Base-by-base conservation (phyloP, 2,329 filamentous ascomycete genomes). In the Cercospora beticola region DNA sequence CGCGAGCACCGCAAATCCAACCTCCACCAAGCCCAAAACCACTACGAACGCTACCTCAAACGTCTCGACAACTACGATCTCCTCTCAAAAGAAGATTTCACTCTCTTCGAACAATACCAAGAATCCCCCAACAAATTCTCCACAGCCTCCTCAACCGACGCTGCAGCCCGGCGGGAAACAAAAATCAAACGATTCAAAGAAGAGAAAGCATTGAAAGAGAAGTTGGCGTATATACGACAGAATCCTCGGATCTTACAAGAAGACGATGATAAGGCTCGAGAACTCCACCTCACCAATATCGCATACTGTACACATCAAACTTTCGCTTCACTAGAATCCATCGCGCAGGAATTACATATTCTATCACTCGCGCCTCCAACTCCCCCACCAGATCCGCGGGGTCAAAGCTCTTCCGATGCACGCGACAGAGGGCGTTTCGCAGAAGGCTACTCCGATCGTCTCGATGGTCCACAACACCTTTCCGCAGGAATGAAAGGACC, bases 171-270 rank as follows among this genome's bases (percentile, higher is more conserved):
- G 70, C 86, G 95, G 73, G 90, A 94, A 66, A 88, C 89, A 58
- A 99, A 98, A 81, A 97, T 99, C 73, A 86, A 88, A 56, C 89
- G 91, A 69, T 97, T 93, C 81, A 89, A 88, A 75, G 87, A 92
- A 62, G 95, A 98, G 79, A 97, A 95, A 79, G 89, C 91, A 70
- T 81, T 99, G 68, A 93, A 92, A 80, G 86, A 89, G 72, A 94
- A 91, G 79, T 84, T 98, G n/a, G 92, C 93, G 82, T 87, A 89
- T 74, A 81, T 90, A 18, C 82, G 84, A 49, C 82, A 85, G 70
- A 88, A 91, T 68, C 86, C 88, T 57, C 83, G 81, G 46, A 83
- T 86, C 9, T 81, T 88, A 12, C 88, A 90, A 69, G 88, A 90
- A 57, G 95, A 98, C 75, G 95, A 99, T 66, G 92, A 94, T 74